Conservation (phyloP, 768 basidiomycete genomes). For the Serendipita indica region DNA sequence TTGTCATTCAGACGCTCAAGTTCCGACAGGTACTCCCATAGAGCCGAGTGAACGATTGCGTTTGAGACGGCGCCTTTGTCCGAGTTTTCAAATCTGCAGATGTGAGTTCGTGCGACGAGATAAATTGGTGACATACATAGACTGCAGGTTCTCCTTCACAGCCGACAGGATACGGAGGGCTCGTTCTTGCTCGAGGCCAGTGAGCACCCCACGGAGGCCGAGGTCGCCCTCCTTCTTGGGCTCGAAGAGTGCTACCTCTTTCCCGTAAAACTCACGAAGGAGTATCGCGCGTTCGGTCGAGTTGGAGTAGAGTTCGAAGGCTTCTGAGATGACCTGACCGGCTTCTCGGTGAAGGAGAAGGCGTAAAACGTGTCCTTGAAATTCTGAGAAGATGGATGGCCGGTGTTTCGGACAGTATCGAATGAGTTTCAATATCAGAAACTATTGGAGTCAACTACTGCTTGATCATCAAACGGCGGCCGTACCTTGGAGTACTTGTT, state of each 20-base stretch:
- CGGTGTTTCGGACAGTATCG: slow-evolving; percentile 59
- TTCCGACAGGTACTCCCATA: slow-evolving; percentile 72
- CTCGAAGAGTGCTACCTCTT: slow-evolving; percentile 63
- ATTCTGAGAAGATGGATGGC: slow-evolving; percentile 58
- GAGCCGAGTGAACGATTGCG: slow-evolving; percentile 70
- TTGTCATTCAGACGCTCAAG: slow-evolving; percentile 43
- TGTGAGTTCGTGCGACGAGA: slow-evolving; percentile 7
- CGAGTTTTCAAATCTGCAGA: slow-evolving; percentile 70
- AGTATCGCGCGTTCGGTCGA: slow-evolving; percentile 71
- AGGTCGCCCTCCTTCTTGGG: slow-evolving; percentile 41
- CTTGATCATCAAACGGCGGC: not conserved
- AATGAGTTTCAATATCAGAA: slow-evolving; percentile 67
- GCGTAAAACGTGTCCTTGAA: slow-evolving; percentile 58
- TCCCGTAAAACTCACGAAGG: slow-evolving; percentile 80
- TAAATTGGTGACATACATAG: slow-evolving; percentile 40
- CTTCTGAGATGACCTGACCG: slow-evolving; percentile 66
- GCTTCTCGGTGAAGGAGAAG: slow-evolving; percentile 78
- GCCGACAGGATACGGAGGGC: slow-evolving; percentile 49
- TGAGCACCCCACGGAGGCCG: slow-evolving; percentile 37
- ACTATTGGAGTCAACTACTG: slow-evolving; percentile 29
- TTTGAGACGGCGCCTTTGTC: slow-evolving; percentile 83
- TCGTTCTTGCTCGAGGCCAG: slow-evolving; percentile 45
- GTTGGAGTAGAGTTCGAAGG: slow-evolving; percentile 77
- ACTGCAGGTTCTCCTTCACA: slow-evolving; percentile 56
- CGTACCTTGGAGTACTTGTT: slow-evolving; percentile 82